Conservation (phyloP, 2,329 filamentous ascomycete species). For the Penicillium fuscoglaucum region DNA sequence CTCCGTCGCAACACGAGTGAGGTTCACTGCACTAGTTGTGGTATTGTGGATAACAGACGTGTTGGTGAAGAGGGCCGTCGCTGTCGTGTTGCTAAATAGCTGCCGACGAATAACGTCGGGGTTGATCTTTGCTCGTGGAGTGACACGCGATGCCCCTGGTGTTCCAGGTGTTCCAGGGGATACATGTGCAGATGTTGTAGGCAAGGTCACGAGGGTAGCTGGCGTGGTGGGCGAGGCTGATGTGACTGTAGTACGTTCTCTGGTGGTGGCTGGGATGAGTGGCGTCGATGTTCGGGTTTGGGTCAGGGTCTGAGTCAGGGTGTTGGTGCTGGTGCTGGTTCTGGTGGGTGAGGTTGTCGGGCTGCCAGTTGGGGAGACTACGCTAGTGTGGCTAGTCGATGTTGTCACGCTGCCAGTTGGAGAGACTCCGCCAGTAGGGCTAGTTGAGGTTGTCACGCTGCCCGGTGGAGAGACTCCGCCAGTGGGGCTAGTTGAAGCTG, state of each 20-base stretch:
- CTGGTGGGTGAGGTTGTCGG: no score
- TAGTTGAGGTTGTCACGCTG: background rate
- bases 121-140: background rate
- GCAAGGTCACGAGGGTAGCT: conserved; percentile 2
- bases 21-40: conserved; percentile 3
- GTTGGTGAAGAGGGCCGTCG: conserved; percentile 2
- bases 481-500: background rate
- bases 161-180: background rate
- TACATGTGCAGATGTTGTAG: background rate
- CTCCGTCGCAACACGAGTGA: background rate
- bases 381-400: background rate
- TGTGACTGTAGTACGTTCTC: background rate
- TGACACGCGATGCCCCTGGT: background rate
- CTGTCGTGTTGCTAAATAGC: background rate
- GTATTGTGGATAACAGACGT: background rate
- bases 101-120: conserved; percentile 6
- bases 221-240: background rate
- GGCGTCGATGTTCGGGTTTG: conserved; percentile 5
- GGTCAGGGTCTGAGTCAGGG: background rate
- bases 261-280: conserved; percentile 1
- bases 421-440: background rate
- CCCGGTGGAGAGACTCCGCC: background rate
- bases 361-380: background rate
- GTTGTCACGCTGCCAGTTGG: background rate
- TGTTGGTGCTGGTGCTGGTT: background rate